Percentiles rank a stretch among this genome's conserved stretches.
Evolutionary conservation across 2,329 filamentous ascomycete species (phyloP).

Genomic region (Cytospora leucostoma): DNA sequence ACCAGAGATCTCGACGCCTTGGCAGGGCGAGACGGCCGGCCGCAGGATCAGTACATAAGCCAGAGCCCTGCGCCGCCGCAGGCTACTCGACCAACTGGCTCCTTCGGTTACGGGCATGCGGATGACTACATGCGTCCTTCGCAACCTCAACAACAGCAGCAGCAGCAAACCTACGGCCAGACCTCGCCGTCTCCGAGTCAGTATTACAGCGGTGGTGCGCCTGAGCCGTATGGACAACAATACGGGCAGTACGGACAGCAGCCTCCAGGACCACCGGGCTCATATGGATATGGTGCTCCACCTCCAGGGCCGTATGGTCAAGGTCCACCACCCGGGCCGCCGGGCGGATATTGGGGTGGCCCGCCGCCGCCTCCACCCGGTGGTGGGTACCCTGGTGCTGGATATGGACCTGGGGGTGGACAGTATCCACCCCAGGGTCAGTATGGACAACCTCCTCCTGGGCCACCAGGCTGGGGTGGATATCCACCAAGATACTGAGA

Average conservation of each 20-base stretch:
- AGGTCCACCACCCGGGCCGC: conserved; percentile 23
- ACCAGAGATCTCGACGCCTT: conserved; percentile 59
- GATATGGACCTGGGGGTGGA: conserved; percentile 22
- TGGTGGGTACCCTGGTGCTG: conserved; percentile 23
- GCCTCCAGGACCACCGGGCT: conserved; percentile 25
- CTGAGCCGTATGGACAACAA: conserved; percentile 34
- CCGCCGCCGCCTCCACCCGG: conserved; percentile 23
- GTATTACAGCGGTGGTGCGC: conserved; percentile 30
- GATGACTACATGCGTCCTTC: conserved; percentile 26
- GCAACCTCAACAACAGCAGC: conserved; percentile 27
- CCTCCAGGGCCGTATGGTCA: conserved; percentile 37
- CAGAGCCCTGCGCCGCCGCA: conserved; percentile 25
- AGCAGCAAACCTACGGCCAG: conserved; percentile 30
- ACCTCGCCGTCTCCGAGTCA: conserved; percentile 40
- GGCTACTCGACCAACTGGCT: conserved; percentile 31
- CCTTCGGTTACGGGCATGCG: conserved; percentile 21
- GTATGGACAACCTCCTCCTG: conserved; percentile 22
- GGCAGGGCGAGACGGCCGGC: conserved; percentile 47
- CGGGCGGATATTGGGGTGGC: conserved; percentile 21
- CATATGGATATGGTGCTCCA: conserved; percentile 34
- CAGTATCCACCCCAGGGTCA: conserved; percentile 16
- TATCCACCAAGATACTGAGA: conserved; percentile 20
- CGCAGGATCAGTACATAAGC: conserved; percentile 32
- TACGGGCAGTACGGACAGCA: conserved; percentile 28
- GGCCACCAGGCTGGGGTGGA: conserved; percentile 21